These are phyloP conservation scores for Bullera alba DNA, from an alignment of 768 basidiomycete genomes.

Conservation along the genomic window DNA sequence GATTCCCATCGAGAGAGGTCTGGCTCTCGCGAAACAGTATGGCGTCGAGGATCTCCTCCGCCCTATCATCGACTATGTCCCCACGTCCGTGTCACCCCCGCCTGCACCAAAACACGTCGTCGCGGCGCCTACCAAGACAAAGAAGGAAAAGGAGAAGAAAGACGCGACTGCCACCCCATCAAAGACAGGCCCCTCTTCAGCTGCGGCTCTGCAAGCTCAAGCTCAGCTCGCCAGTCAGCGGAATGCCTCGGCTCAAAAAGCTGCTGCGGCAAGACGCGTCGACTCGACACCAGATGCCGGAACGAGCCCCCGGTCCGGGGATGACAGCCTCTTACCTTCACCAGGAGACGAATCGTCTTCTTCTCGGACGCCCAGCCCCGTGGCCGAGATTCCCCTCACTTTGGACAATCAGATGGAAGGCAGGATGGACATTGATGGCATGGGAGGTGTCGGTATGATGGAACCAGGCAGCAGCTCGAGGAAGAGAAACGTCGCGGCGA, in stretches of 20 bases:
- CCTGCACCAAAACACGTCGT: conserved; percentile 94
- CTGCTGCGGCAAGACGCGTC: not conserved
- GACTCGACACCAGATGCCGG: conserved; percentile 31
- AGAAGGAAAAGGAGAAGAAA: conserved; percentile 41
- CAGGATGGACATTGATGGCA: conserved; percentile 26
- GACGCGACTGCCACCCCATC: conserved; percentile 18
- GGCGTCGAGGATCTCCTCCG: conserved; percentile 78
- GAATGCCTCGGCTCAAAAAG: conserved; percentile 1
- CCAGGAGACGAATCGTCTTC: conserved; percentile 28
- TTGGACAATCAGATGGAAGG: conserved; percentile 1
- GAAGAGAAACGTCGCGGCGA: conserved; percentile 28
- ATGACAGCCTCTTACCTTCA: conserved; percentile 10
- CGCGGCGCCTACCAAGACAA: conserved; percentile 53
- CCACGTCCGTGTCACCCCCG: conserved; percentile 71
- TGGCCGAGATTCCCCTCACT: no score
- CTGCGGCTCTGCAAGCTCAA: conserved; percentile 36
- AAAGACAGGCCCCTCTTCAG: conserved; percentile 31
- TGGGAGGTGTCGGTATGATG: conserved; percentile 9
- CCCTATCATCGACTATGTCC: conserved; percentile 90
- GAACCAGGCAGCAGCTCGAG: conserved; percentile 9
- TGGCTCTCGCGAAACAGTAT: conserved; percentile 81
- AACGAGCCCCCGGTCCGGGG: conserved; percentile 9
- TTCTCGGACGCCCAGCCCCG: conserved; percentile 28
- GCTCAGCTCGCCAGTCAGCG: conserved; percentile 22
- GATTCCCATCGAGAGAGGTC: conserved; percentile 90